Evolutionary conservation across 257 asterid species (phyloP).

Genomic region (Orobanche coerulescens): DNA sequence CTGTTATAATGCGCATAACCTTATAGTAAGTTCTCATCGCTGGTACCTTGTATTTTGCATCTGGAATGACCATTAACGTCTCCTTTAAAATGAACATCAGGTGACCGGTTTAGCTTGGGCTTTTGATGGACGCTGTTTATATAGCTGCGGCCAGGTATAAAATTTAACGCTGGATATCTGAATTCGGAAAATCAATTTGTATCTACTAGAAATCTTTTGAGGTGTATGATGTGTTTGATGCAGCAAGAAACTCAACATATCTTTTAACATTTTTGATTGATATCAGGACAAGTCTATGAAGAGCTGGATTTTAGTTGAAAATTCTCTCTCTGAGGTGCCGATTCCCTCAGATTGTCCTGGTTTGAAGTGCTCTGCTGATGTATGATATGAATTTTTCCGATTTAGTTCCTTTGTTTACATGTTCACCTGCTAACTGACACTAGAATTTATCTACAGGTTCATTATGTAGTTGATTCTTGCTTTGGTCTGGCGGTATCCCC

Average conservation of each 20-base stretch:
- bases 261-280: constrained; percentile 1
- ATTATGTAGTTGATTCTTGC: constrained; percentile 64
- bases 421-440: constrained; percentile 18
- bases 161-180: constrained; percentile 5
- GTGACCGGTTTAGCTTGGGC: constrained; percentile 93
- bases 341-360: constrained; percentile 54
- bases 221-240: neutral
- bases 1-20: constrained; percentile 56
- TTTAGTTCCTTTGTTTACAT: constrained; percentile 9
- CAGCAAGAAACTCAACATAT: neutral
- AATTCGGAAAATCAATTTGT: neutral
- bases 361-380: constrained; percentile 49
- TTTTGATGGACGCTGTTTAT: constrained; percentile 68
- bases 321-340: constrained; percentile 50
- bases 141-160: constrained; percentile 95
- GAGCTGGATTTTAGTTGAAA: constrained; percentile 60
- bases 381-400: constrained; percentile 31
- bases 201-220: neutral
- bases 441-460: constrained; percentile 41
- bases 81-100: constrained; percentile 34
- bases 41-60: constrained; percentile 15
- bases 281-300: constrained; percentile 62
- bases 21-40: constrained; percentile 42
- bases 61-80: constrained; percentile 14
- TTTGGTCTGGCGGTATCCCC: constrained; percentile 90